Evolutionary conservation across 2,329 filamentous ascomycete genomes (phyloP), one percentile per base, ranked within the genome.

Genomic region (Trichoderma pleuroti): DNA sequence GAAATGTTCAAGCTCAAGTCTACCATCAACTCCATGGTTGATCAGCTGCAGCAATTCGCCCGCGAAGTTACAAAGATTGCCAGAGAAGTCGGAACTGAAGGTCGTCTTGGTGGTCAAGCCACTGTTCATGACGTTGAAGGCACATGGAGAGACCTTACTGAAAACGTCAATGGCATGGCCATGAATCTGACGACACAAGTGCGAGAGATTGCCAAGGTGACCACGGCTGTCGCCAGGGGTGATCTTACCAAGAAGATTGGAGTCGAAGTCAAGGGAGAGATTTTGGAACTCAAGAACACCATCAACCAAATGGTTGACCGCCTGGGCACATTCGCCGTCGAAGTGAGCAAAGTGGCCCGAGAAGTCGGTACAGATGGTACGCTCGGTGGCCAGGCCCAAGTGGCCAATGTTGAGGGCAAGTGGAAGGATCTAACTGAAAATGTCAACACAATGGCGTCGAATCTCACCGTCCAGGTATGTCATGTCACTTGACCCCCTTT

Each of bases 291-390:
- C 73, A 99, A 99, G 83, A 93, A 94, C 77, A 99, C 95, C 9
- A 98, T 98, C 84, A 98, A 98, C 81, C 97, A 93, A 78, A 98
- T 98, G 95, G 96, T 98, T 79, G 95, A 98, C 81, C 94, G 97
- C 77, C 86, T 98, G 57, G 93, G 97, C 76, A 95, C 95, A 59
- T 98, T 98, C 80, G 95, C 95, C 70, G 96, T 96, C 75, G 94
- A 98, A 81, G 95, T 98, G 79, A 98, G 95, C 80, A 94, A 96
- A 80, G 91, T 98, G 74, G 95, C 95, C 62, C 91, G 93, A 79
- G 95, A 98, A 82, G 95, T 98, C 84, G 95, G 95, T 76, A 98
- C 95, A 2, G 95, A 98, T 81, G 95, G 95, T 74, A 95, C 94
- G 62, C 88, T 98, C 52, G 95, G 95, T 76, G 95, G 95, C 65